Conservation (phyloP, 225 moss, liverwort and hornwort genomes). For the Polytrichum formosum region DNA sequence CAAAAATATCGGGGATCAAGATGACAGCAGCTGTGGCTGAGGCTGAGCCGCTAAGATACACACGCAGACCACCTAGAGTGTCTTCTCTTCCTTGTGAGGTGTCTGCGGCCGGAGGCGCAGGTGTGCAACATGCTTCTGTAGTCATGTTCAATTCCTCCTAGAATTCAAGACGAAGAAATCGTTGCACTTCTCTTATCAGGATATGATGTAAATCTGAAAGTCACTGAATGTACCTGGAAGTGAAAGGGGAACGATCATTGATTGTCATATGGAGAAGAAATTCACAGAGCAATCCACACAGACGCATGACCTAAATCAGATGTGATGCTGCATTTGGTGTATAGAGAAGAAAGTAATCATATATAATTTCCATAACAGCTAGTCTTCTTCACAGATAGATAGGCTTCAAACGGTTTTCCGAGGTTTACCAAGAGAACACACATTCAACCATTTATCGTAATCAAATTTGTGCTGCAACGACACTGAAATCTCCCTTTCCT, state of each 20-base stretch:
- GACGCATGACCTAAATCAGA: background rate
- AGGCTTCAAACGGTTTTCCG: too few relatives aligned
- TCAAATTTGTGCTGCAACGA: background rate
- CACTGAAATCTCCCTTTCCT: too few relatives aligned
- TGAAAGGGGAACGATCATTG: background rate
- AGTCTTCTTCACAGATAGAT: too few relatives aligned
- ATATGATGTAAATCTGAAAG: background rate
- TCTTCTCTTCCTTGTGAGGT: constrained; percentile 21
- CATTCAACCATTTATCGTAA: background rate
- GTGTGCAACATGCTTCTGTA: constrained; percentile 33
- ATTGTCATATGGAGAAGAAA: background rate
- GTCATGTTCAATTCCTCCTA: constrained; percentile 6
- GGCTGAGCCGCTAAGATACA: constrained; percentile 41
- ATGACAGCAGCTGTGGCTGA: constrained; percentile 36
- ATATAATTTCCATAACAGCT: too few relatives aligned
- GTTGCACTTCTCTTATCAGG: background rate
- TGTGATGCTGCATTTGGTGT: background rate
- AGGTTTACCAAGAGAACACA: too few relatives aligned
- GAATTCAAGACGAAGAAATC: background rate
- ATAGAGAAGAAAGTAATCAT: too few relatives aligned
- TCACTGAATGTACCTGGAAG: background rate
- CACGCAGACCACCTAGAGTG: constrained; percentile 26
- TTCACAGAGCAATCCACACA: background rate
- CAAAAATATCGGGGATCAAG: constrained; percentile 40
- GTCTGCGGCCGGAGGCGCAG: constrained; percentile 39